A percentile compares a stretch with the other conserved stretches of the same genome.
Conservation (phyloP, 2,329 filamentous ascomycete genomes). For the Macrophomina tecta region DNA sequence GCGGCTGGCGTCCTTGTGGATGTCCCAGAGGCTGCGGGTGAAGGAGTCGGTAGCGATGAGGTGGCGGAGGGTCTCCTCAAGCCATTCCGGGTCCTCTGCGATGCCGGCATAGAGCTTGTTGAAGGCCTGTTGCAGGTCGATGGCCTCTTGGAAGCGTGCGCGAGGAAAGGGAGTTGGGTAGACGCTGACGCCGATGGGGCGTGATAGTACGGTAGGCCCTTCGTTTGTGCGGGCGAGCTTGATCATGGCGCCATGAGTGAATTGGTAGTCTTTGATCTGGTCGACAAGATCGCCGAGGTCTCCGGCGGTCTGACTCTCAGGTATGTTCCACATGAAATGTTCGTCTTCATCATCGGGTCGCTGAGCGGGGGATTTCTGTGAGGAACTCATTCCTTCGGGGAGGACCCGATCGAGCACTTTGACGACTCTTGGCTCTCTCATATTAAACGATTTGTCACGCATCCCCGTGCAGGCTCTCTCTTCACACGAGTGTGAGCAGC, state of each 20-base stretch:
- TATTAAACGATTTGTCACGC: neutral
- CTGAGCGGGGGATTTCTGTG: neutral
- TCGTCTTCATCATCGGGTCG: neutral
- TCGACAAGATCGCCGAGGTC: neutral
- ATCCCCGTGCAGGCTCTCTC: neutral
- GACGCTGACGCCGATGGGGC: constrained; percentile 67
- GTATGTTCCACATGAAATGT: neutral
- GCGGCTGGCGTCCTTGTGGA: constrained; percentile 91
- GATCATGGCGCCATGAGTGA: constrained; percentile 50
- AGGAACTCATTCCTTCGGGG: neutral
- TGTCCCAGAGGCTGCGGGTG: constrained; percentile 84
- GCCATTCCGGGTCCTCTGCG: constrained; percentile 82
- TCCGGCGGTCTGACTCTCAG: neutral
- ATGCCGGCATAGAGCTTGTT: constrained; percentile 93
- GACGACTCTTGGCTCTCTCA: neutral
- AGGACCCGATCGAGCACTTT: neutral
- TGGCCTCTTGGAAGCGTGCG: constrained; percentile 81
- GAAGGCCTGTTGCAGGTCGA: constrained; percentile 78
- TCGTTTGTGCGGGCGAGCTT: constrained; percentile 41
- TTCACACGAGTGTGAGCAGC: neutral
- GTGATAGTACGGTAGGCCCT: constrained; percentile 36
- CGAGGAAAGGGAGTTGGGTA: constrained; percentile 91
- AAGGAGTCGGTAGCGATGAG: constrained; percentile 91
- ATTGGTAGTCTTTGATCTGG: constrained; percentile 50
- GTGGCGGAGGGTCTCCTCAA: constrained; percentile 70